Evolutionary conservation across 352 stramenopile species (phyloP).

Genomic region (Globisporangium ultimum): DNA sequence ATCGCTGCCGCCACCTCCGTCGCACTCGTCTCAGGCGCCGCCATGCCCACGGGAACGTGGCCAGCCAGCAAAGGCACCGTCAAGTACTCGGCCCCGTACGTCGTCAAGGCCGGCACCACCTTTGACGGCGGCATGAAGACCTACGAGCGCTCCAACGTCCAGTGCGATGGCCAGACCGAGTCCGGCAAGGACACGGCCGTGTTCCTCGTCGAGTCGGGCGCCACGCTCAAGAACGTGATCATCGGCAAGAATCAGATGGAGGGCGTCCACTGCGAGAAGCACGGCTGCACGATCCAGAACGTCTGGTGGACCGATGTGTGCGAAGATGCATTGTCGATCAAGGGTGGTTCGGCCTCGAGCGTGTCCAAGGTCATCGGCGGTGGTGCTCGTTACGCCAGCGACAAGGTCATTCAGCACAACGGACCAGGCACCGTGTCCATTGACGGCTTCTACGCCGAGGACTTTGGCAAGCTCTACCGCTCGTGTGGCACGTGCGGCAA

Average conservation of each 20-base stretch:
- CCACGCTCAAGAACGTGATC: constrained; percentile 30
- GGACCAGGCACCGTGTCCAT: constrained; percentile 16
- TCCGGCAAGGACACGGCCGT: constrained; percentile 13
- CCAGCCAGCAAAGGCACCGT: constrained; percentile 16
- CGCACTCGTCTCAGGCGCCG: background rate
- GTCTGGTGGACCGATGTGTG: constrained; percentile 24
- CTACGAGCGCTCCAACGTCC: constrained; percentile 22
- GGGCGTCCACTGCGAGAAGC: constrained; percentile 24
- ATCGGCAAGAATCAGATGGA: constrained; percentile 30
- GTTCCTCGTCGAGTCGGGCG: constrained; percentile 26
- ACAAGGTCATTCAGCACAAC: constrained; percentile 36
- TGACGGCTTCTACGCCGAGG: constrained; percentile 26
- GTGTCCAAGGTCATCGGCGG: constrained; percentile 22
- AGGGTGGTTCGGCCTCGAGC: constrained; percentile 19
- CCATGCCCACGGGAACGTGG: constrained; percentile 22
- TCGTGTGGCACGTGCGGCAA: constrained; percentile 24
- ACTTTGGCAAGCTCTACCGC: constrained; percentile 28
- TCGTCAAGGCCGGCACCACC: constrained; percentile 15
- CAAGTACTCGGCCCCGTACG: constrained; percentile 11
- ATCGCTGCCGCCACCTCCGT: background rate
- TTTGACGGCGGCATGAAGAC: constrained; percentile 37
- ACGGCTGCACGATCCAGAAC: no score
- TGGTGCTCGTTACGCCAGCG: constrained; percentile 21
- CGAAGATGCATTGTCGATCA: constrained; percentile 27
- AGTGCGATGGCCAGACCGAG: constrained; percentile 19